phyloP scores from a whole-genome alignment of 2,329 filamentous ascomycete genomes.

The Fusarium sp. region DNA sequence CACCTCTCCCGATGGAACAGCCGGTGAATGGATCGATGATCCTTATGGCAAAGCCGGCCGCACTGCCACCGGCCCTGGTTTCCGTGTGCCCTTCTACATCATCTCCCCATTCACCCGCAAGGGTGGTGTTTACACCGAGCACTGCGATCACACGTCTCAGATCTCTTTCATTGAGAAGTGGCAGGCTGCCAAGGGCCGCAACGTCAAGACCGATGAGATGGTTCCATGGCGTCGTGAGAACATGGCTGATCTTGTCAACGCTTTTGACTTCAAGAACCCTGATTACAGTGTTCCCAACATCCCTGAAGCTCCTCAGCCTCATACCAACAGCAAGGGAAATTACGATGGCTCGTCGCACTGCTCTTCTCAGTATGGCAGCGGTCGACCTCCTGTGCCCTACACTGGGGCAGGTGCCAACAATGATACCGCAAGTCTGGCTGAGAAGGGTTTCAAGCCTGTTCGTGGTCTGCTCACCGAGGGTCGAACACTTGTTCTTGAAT shows the following conservation, averaged over 20 bases:
- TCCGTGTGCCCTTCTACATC: slow-evolving; percentile 22
- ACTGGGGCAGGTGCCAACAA: neutral
- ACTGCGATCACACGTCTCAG: slow-evolving; percentile 14
- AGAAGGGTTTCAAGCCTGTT: slow-evolving; percentile 11
- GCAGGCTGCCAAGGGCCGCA: slow-evolving; percentile 17
- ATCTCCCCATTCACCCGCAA: slow-evolving; percentile 15
- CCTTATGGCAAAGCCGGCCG: slow-evolving; percentile 7
- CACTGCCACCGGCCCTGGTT: neutral
- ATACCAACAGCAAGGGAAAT: neutral
- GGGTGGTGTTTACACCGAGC: slow-evolving; percentile 16
- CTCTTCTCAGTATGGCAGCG: neutral
- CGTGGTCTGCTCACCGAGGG: slow-evolving; percentile 8
- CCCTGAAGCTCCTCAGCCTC: neutral
- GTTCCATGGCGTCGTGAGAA: slow-evolving; percentile 17
- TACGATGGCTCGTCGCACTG: slow-evolving; percentile 14
- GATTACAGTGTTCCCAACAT: neutral
- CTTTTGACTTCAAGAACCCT: slow-evolving; percentile 14
- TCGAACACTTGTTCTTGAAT: neutral
- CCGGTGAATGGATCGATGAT: slow-evolving; percentile 23
- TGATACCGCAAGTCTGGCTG: neutral
- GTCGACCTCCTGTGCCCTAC: slow-evolving; percentile 1
- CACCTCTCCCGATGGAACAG: neutral
- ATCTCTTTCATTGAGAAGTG: neutral
- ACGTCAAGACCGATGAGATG: slow-evolving; percentile 1
- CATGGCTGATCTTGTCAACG: slow-evolving; percentile 22